phyloP scores from a whole-genome alignment of 2,329 filamentous ascomycete species.

The Triangularia verruculosa region DNA sequence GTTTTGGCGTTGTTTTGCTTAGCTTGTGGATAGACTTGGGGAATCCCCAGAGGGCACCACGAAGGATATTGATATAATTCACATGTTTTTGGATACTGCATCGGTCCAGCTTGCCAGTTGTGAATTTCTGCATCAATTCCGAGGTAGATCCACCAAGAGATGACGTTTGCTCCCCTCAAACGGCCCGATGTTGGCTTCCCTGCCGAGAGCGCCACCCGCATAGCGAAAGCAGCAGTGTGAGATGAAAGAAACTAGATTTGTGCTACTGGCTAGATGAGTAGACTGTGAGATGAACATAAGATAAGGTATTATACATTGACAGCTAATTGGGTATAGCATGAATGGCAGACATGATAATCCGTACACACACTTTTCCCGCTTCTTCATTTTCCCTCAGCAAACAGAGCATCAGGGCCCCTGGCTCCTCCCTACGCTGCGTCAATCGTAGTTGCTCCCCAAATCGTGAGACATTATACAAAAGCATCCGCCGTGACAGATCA shows the following conservation, averaged over 20 bases:
- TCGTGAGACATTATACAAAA: not conserved
- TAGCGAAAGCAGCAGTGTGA: not conserved
- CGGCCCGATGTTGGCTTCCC: too few species aligned
- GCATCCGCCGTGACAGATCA: not conserved
- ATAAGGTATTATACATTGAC: not conserved
- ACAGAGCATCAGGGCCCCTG: not conserved
- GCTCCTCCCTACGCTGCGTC: not conserved
- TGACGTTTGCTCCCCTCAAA: too few species aligned
- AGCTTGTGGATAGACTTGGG: not conserved
- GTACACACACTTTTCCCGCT: not conserved
- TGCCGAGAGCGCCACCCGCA: too few species aligned
- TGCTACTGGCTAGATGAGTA: not conserved
- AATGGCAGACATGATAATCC: not conserved
- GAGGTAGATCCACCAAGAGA: too few species aligned
- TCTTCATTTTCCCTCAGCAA: not conserved
- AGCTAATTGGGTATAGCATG: not conserved
- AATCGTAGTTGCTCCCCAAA: not conserved
- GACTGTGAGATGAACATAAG: not conserved
- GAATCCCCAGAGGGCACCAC: not conserved
- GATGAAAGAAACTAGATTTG: not conserved
- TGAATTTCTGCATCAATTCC: too few species aligned
- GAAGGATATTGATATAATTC: not conserved
- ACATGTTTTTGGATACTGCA: not conserved
- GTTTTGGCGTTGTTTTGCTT: not conserved
- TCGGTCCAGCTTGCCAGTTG: not conserved